A percentile compares a stretch with the other conserved stretches of the same genome.
Evolutionary conservation across 768 basidiomycete species (phyloP).

Genomic region (Tulasnella sp.): DNA sequence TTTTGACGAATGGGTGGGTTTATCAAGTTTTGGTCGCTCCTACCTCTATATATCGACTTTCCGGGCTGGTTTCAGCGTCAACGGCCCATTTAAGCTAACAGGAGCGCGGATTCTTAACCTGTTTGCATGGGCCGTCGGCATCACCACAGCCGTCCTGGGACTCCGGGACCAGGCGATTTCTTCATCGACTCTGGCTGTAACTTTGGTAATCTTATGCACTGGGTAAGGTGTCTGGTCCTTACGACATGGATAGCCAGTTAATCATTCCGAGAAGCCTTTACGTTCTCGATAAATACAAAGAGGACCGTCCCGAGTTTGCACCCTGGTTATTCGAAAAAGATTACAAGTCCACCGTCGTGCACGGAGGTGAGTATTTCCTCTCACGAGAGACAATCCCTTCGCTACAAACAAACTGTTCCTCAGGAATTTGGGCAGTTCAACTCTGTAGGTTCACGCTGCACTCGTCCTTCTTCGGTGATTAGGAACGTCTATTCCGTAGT

Average conservation of each 20-base stretch:
- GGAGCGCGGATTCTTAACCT: neutral
- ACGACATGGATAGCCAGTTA: neutral
- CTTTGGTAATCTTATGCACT: neutral
- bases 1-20: neutral
- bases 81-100: neutral
- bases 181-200: neutral
- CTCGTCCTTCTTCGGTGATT: neutral
- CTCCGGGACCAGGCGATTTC: neutral
- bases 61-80: neutral
- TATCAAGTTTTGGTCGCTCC: neutral
- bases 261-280: neutral
- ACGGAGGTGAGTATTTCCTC: neutral
- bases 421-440: neutral
- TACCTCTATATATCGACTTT: neutral
- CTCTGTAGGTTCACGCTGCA: neutral
- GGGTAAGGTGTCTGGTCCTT: neutral
- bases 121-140: neutral
- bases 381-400: neutral
- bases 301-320: neutral
- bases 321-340: neutral
- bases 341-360: neutral
- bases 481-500: neutral
- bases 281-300: neutral
- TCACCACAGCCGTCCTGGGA: neutral
- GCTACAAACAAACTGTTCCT: neutral